Conservation (phyloP, 108 stramenopile species). For the Pseudonitzschia multiseries region DNA sequence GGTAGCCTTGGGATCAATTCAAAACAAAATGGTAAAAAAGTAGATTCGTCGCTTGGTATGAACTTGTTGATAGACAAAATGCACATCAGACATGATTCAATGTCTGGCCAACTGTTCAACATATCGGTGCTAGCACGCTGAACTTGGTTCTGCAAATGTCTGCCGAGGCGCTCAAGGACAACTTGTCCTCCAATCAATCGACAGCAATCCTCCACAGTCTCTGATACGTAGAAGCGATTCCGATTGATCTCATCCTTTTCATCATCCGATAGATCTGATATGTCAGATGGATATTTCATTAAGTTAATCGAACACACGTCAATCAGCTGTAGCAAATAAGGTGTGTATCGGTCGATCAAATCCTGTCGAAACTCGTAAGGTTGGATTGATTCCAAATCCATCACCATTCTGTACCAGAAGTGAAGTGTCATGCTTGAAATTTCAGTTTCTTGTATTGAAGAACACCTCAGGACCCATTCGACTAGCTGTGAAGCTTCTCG, state of each 20-base stretch:
- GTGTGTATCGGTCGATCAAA: slow-evolving; percentile 70
- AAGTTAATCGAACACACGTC: slow-evolving; percentile 53
- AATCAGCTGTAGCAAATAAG: slow-evolving; percentile 60
- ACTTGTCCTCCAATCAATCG: slow-evolving; percentile 73
- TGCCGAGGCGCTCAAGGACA: slow-evolving; percentile 61
- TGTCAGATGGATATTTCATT: slow-evolving; percentile 67
- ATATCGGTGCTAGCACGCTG: slow-evolving; percentile 28
- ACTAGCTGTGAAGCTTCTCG: slow-evolving; percentile 49
- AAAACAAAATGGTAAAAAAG: slow-evolving; percentile 73
- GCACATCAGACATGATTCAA: slow-evolving; percentile 85
- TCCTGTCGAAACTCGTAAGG: slow-evolving; percentile 80
- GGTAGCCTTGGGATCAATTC: slow-evolving; percentile 75
- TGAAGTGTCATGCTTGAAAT: slow-evolving; percentile 86
- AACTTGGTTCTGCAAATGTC: slow-evolving; percentile 52
- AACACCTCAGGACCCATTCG: slow-evolving; percentile 74
- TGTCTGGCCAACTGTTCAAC: slow-evolving; percentile 63
- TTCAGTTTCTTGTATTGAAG: slow-evolving; percentile 66
- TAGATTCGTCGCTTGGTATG: slow-evolving; percentile 74
- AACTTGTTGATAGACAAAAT: slow-evolving; percentile 68
- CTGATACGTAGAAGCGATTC: slow-evolving; percentile 74
- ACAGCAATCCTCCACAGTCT: slow-evolving; percentile 89
- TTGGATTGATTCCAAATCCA: slow-evolving; percentile 73
- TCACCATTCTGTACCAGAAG: slow-evolving; percentile 91
- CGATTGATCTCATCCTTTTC: slow-evolving; percentile 75
- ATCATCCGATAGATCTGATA: slow-evolving; percentile 65